These are phyloP conservation scores for Rhizophora apiculata DNA, from an alignment of 345 rosid species.

Conservation along the genomic window DNA sequence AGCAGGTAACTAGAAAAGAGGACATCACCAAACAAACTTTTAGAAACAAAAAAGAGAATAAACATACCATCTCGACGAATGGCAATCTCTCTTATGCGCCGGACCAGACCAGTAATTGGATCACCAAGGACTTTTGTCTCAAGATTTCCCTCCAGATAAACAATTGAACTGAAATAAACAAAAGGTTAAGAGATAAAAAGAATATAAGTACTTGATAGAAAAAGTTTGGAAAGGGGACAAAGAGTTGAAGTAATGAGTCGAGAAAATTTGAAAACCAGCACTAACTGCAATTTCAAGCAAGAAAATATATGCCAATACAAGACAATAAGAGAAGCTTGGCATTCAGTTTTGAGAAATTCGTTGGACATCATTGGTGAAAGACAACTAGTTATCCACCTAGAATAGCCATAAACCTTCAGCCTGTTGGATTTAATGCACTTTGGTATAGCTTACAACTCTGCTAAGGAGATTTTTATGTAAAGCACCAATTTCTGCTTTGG, in stretches of 20 bases:
- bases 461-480: no score
- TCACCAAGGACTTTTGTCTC: constrained; percentile 78
- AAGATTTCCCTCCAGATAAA: constrained; percentile 86
- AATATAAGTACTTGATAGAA: not conserved
- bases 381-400: no score
- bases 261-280: not conserved
- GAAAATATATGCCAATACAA: not conserved
- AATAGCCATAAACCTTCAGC: no score
- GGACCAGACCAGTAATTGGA: constrained; percentile 71
- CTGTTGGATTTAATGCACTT: no score
- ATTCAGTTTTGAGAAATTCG: not conserved
- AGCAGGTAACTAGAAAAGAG: not conserved
- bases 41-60: not conserved
- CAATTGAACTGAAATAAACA: constrained; percentile 37
- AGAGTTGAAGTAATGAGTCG: not conserved
- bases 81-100: constrained; percentile 78
- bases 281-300: not conserved
- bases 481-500: no score
- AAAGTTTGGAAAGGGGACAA: not conserved
- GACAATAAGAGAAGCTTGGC: not conserved
- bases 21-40: not conserved
- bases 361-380: no score
- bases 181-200: not conserved
- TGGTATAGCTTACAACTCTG: no score
- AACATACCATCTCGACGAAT: constrained; percentile 69